Evolutionary conservation across 805 yeast genomes (phyloP), one percentile per base, ranked within the genome.

Genomic region (Nakazawaea wickerhamii): DNA sequence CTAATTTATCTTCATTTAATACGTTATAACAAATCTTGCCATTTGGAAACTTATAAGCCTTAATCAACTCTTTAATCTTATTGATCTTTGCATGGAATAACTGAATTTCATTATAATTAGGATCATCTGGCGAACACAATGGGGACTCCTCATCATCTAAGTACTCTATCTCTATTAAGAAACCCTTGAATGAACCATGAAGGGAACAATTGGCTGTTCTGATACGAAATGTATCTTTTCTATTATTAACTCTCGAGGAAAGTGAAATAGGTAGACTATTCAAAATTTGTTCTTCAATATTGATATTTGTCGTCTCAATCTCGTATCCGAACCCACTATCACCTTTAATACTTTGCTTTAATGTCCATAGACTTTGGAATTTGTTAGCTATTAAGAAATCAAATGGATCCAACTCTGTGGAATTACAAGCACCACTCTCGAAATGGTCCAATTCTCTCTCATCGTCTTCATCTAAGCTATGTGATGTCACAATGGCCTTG

Each of bases 141-240:
- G 32, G 19, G 14, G 33, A 36, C n/a, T 42, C 38, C 27, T 46
- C 47, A 17, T 50, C 50, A 38, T 60, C 64, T 5, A 62, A 33
- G 43, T 63, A 68, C 44, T 75, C 81, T 2, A 81, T 67, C 50
- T 81, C 84, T 21, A 85, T 71, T 28, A 85, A 56, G 28, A 85
- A 69, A 0, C 89, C 89, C 47, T 81, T 75, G 65, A 83, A 85
- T 15, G 68, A 69, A 1, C 95, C 95, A 55, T 84, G 89, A 11
- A 84, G 67, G 38, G 80, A 78, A 30, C 85, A 77, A 54, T 85
- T 86, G 33, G 85, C 80, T 0, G 89, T 74, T 30, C 87, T 64
- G 3, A 86, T 63, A 7, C 65, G 61, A 50, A 80, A 67, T 30
- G 64, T 68, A 13, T 81, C 82, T 36, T 63, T 58, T 15, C 39